Base-by-base conservation (phyloP, 2,329 filamentous ascomycete genomes). In the Exophiala bonariae region DNA sequence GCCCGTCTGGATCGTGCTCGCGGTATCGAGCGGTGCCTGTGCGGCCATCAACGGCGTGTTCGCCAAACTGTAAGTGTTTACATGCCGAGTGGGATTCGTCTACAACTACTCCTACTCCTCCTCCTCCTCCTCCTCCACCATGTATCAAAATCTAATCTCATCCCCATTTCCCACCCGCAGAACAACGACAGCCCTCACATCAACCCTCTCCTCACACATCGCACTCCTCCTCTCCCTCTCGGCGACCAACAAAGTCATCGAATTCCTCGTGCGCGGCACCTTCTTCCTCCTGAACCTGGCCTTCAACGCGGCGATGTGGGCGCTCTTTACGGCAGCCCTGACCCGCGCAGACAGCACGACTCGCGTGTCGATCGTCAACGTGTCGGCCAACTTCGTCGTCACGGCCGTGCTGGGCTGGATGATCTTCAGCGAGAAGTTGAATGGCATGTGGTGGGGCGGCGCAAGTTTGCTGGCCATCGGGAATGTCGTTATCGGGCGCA, bases 31-130 rank as follows among this genome's bases (percentile, higher is more conserved):
- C 56, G 81, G 81, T 46, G 73, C 75, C 32, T 85, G 81, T 61
- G 81, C 81, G 14, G 80, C 81, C 9, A 70, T 82, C 58, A 85
- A 85, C 56, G 81, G 81, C 41, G 75, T 83, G n/a, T 85, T 85
- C 63, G 81, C 81, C 9, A 85, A 85, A 65, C 70, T 85, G 78
- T 81, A 69, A 32, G 66, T 61, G 19, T n/a, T n/a, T n/a, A n/a
- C n/a, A n/a, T n/a, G n/a, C n/a, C 26, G 4, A 28, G 19, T 9
- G 19, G 17, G 43, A n/a, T 26, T 26, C 23, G 11, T 11, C 23
- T 26, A 26, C 23, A 26, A 6, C 11, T 26, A 26, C 23, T 6
- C 11, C 23, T 26, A n/a, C n/a, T n/a, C n/a, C n/a, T n/a, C n/a
- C n/a, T n/a, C n/a, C n/a, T n/a, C n/a, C n/a, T n/a, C n/a, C n/a